Evolutionary conservation across 768 basidiomycete genomes (phyloP).

Genomic region (Trametes maxima): DNA sequence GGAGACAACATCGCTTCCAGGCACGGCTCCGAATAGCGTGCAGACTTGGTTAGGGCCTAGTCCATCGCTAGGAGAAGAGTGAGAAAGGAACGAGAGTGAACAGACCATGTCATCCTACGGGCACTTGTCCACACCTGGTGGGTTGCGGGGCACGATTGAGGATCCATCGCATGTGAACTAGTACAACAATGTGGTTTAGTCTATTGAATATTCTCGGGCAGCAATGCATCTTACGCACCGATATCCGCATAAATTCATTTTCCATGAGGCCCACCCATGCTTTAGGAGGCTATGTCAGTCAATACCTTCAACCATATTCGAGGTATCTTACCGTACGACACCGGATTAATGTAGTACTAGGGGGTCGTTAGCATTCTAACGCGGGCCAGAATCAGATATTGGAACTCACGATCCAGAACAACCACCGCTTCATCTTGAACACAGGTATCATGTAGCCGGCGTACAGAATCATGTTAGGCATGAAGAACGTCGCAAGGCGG

Average conservation of each 20-base stretch:
- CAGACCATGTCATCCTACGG: slow-evolving; percentile 47
- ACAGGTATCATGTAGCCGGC: slow-evolving; percentile 71
- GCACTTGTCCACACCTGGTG: slow-evolving; percentile 55
- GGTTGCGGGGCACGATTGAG: slow-evolving; percentile 68
- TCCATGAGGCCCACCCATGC: slow-evolving; percentile 80
- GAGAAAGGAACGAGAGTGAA: slow-evolving; percentile 28
- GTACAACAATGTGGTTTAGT: slow-evolving; percentile 10
- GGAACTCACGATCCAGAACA: slow-evolving; percentile 80
- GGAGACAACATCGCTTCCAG: slow-evolving; percentile 55
- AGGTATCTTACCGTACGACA: slow-evolving; percentile 58
- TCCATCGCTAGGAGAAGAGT: slow-evolving; percentile 39
- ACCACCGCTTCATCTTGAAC: slow-evolving; percentile 73
- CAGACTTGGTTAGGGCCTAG: slow-evolving; percentile 76
- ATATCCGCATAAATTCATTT: slow-evolving; percentile 80
- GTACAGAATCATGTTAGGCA: slow-evolving; percentile 77
- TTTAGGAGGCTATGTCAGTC: slow-evolving; percentile 26
- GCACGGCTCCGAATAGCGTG: slow-evolving; percentile 66
- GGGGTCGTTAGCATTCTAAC: slow-evolving; percentile 9
- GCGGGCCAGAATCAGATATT: neutral
- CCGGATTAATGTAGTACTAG: slow-evolving; percentile 80
- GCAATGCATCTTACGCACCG: too few relatives aligned
- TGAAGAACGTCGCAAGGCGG: slow-evolving; percentile 64
- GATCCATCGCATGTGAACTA: slow-evolving; percentile 67
- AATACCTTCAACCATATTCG: neutral
- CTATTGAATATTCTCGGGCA: too few relatives aligned